Evolutionary conservation across 2,329 filamentous ascomycete species (phyloP), one percentile per base, ranked within the genome.

Genomic region (Clarireedia sp.): DNA sequence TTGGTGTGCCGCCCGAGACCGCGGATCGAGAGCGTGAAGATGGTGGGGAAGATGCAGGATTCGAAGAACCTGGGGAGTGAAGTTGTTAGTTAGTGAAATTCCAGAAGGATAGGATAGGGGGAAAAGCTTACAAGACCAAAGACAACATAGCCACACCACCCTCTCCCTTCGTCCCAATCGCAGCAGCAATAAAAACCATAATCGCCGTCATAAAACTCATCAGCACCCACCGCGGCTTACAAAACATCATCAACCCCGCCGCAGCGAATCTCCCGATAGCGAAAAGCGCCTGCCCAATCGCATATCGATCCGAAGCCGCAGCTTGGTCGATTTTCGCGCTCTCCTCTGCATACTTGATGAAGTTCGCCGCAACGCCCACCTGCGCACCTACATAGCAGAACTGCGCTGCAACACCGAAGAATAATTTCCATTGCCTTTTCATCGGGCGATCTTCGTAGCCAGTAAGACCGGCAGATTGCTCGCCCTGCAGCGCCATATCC

Each of bases 1-100:
- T 95, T 95, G 6, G 86, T 90, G 63, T 90, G 80, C 19, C 82
- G 79, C 1, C 90, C 89, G 38, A 95, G 81, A 1, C 89, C 89
- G 4, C 88, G 82, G 59, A 95, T 85, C 2, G 86, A 87, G 10
- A 95, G 78, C 2, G 87, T 83, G 62, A 91, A 90, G 60, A 94
- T 86, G 2, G 90, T 85, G 0, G 90, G 90, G 77, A 89, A 95
- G 64, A 89, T 82, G 56, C 89, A 88, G 0, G 85, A 87, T 68
- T 91, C 89, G 65, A 87, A 89, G 70, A 95, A 54, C 4, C 51
- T 54, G 24, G 24, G 24, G 5, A 26, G 44, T 0, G n/a, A 6
- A 6, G 2, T 5, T 9, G 12, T 48, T 54, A 53, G 51, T 40
- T 2, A 10, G 3, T 29, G 21, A 41, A 7, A 9, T 21, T 2